Base-by-base conservation (phyloP, 805 yeast species). In the Allodekkera sacchari region DNA sequence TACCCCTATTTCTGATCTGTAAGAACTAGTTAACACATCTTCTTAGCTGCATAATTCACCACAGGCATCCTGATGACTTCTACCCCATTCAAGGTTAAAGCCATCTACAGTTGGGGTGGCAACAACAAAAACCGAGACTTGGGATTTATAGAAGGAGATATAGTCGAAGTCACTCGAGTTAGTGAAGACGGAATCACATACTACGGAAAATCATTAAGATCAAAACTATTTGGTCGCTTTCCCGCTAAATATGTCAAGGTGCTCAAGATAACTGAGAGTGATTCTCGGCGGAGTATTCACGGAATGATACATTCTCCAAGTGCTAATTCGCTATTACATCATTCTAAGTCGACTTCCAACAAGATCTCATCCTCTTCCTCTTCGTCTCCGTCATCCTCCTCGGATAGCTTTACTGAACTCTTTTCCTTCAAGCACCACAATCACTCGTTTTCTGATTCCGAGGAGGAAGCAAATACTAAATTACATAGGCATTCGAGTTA, bases 51-150 rank as follows among this genome's bases (percentile, higher is more conserved):
- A n/a, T n/a, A n/a, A n/a, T n/a, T n/a, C n/a, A n/a, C n/a, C n/a
- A n/a, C n/a, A n/a, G n/a, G n/a, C n/a, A n/a, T n/a, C n/a, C n/a
- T n/a, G n/a, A 15, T 27, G 29, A 15, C 10, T 11, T 14, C 31
- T 17, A 14, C 27, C 48, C 57, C 57, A 16, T 48, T 55, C 36
- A 52, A 48, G 31, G 59, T 53, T 10, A 45, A 50, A 36, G 92
- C 98, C 7, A 71, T 71, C 24, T 89, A 83, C 51, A 84, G 95
- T 16, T 88, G 96, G 96, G 78, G 96, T 14, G 97, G 96, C 11
- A 87, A 85, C 48, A 75, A 82, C 47, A 83, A 77, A 34, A 81
- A 83, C 28, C 37, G 42, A 31, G 96, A 92, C 50, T 64, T 92
- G 26, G 97, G 97, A 1, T 92, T 92, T 52, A 69, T 88, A 14